Evolutionary conservation across 2,329 filamentous ascomycete genomes (phyloP), one percentile per base, ranked within the genome.

Genomic region (Phialemonium atrogriseum): DNA sequence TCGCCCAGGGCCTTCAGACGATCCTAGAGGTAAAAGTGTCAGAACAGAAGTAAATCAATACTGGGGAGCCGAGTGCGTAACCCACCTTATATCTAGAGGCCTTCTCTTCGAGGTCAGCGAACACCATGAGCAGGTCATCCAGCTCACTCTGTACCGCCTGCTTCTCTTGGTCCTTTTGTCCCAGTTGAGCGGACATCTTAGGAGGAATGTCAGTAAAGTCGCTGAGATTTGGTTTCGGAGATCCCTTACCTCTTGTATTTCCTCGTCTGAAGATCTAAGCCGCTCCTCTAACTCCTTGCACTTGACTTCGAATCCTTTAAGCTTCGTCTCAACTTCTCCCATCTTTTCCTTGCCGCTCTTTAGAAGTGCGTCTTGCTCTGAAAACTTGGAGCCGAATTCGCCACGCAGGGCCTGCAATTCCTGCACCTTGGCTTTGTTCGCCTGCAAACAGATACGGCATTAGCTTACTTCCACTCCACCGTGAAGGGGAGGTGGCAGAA

Each of bases 71-170:
- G 23, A 14, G 9, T 15, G 7, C n/a, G n/a, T 14, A 12, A 52
- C 68, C 43, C 58, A 82, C 80, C 69, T 84, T 89, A 50, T 89
- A 86, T 45, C 73, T 76, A 24, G 70, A 68, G 29, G 77, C 66
- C 59, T 88, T 89, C 33, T 85, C 81, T 55, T 91, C 84, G 12
- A 87, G 51, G 49, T 91, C 84, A 10, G 75, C 77, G 55, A 88
- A 85, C 5, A 91, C 79, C 61, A 89, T 82, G 21, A 91, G 60
- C 33, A 89, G 64, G 52, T 91, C 84, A 44, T 91, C 84, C 27
- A 89, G 64, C 54, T 91, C 84, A 3, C 73, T 68, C 50, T 89
- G 84, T 5, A 70, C 68, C 2, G 70, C 59, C 38, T 75, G 67
- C 34, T 72, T 76, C 36, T 80, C 76, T 37, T 75, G 68, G 43